Evolutionary conservation across 768 basidiomycete species (phyloP).

Genomic region (Xerocomus spinulosus): DNA sequence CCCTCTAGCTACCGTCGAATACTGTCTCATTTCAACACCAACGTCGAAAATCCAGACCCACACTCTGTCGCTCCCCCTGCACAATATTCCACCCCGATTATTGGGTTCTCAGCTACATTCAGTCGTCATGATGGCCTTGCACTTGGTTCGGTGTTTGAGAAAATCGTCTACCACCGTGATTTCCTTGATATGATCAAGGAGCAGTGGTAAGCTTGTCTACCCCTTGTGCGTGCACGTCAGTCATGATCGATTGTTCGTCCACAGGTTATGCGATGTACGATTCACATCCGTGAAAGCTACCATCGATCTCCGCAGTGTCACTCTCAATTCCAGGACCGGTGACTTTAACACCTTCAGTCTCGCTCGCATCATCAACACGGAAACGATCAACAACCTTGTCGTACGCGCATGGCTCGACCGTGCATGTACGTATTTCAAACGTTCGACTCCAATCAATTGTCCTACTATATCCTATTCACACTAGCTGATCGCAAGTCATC

Average conservation of each 20-base stretch:
- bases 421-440: slow-evolving; percentile 49
- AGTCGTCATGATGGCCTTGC: slow-evolving; percentile 87
- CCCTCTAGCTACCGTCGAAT: slow-evolving; percentile 67
- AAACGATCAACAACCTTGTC: slow-evolving; percentile 69
- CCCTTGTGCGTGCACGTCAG: neutral
- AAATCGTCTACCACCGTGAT: slow-evolving; percentile 88
- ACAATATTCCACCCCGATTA: slow-evolving; percentile 63
- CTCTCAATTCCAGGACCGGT: slow-evolving; percentile 60
- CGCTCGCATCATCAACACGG: slow-evolving; percentile 77
- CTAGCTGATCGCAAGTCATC: slow-evolving; percentile 73
- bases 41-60: slow-evolving; percentile 53
- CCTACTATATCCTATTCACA: neutral
- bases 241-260: slow-evolving; percentile 2
- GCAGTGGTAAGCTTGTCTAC: slow-evolving; percentile 54
- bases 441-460: slow-evolving; percentile 3
- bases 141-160: slow-evolving; percentile 82
- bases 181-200: slow-evolving; percentile 92
- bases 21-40: slow-evolving; percentile 74
- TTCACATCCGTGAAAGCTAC: slow-evolving; percentile 80
- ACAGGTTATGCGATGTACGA: slow-evolving; percentile 78
- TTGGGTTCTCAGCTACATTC: slow-evolving; percentile 96
- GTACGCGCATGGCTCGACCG: slow-evolving; percentile 84
- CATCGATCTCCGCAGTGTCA: slow-evolving; percentile 64
- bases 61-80: slow-evolving; percentile 34
- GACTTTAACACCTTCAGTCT: slow-evolving; percentile 82